Evolutionary conservation across 2,329 filamentous ascomycete genomes (phyloP).

Genomic region (Monilinia vaccinii-corymbosi): DNA sequence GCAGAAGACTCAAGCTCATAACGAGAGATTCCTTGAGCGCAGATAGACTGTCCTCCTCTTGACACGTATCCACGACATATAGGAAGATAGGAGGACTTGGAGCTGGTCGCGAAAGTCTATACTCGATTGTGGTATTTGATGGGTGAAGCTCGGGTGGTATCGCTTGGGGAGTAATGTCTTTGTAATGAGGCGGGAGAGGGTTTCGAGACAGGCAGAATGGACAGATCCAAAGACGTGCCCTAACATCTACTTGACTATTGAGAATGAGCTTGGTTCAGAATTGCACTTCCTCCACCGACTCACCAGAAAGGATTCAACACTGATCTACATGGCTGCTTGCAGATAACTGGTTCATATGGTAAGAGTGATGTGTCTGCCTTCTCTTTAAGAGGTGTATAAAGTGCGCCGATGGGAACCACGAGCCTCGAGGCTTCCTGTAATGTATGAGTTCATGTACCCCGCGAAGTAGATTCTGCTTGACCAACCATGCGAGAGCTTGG

Average conservation of each 20-base stretch:
- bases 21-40: constrained; percentile 80
- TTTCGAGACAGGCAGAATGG: constrained; percentile 82
- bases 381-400: constrained; percentile 94
- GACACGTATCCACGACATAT: constrained; percentile 81
- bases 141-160: constrained; percentile 79
- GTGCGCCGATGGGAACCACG: constrained; percentile 89
- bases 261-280: constrained; percentile 18
- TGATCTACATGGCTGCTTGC: constrained; percentile 91
- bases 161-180: constrained; percentile 75
- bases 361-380: constrained; percentile 81
- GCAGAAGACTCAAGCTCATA: constrained; percentile 74
- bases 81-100: constrained; percentile 79
- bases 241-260: constrained; percentile 69
- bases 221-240: constrained; percentile 79
- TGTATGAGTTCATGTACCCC: constrained; percentile 22
- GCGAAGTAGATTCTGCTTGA: constrained; percentile 22
- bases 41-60: constrained; percentile 77
- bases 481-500: constrained; percentile 92
- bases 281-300: constrained; percentile 24
- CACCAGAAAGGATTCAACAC: constrained; percentile 97
- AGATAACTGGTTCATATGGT: constrained; percentile 93
- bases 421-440: constrained; percentile 81
- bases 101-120: constrained; percentile 70
- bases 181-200: constrained; percentile 75
- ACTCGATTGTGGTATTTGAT: constrained; percentile 82